Evolutionary conservation across 1,284 basidiomycete species (phyloP).

Genomic region (Mycosarcoma mackinlayi): DNA sequence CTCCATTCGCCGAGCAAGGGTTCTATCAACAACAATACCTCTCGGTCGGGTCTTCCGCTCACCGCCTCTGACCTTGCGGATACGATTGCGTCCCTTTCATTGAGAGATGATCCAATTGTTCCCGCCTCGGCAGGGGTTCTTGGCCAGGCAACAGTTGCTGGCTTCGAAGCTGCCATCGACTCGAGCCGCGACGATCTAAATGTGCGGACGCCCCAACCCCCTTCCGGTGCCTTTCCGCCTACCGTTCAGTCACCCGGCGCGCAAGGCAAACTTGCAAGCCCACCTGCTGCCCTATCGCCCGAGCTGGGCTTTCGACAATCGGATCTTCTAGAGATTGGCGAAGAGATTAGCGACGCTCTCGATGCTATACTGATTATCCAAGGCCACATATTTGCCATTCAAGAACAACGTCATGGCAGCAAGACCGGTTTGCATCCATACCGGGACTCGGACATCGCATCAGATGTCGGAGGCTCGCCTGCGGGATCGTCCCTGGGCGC

Average conservation of each 20-base stretch:
- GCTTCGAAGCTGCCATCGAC: neutral
- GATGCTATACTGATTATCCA: conserved; percentile 39
- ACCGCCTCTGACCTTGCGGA: conserved; percentile 49
- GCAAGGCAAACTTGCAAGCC: neutral
- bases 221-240: conserved; percentile 9
- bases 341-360: conserved; percentile 40
- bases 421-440: neutral
- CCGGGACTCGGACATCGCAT: neutral
- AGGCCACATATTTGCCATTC: conserved; percentile 50
- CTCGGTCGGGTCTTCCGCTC: conserved; percentile 9
- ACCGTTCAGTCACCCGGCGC: neutral
- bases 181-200: conserved; percentile 8
- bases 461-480: neutral
- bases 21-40: neutral
- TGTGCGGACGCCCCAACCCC: conserved; percentile 15
- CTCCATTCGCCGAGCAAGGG: conserved; percentile 11
- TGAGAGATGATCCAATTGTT: conserved; percentile 18
- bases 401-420: conserved; percentile 52
- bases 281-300: neutral
- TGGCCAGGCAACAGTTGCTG: neutral
- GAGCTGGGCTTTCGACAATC: conserved; percentile 14
- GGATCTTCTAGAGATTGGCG: conserved; percentile 30
- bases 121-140: neutral
- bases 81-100: conserved; percentile 35
- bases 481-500: conserved; percentile 68